Evolutionary conservation across 2,329 filamentous ascomycete species (phyloP).

Genomic region (Polytolypa hystricis): DNA sequence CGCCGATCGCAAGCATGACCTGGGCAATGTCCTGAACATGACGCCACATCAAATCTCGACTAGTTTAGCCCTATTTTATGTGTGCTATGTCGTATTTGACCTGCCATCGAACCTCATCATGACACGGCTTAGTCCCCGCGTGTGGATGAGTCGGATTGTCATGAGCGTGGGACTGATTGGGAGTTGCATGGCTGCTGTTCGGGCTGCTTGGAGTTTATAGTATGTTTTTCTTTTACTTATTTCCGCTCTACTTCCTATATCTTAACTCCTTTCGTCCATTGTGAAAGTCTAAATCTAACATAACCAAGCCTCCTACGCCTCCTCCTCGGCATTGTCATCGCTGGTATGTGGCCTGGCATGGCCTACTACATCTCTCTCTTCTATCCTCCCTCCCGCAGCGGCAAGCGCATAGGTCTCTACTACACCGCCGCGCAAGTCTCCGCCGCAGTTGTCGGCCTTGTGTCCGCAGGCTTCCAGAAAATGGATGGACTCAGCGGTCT

Average conservation of each 20-base stretch:
- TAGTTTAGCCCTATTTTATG: constrained; percentile 79
- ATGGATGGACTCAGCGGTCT: constrained; percentile 72
- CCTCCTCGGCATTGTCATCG: constrained; percentile 74
- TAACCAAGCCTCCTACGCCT: constrained; percentile 60
- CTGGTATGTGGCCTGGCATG: constrained; percentile 94
- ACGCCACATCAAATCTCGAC: constrained; percentile 69
- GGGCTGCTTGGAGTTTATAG: constrained; percentile 76
- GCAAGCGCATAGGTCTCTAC: constrained; percentile 80
- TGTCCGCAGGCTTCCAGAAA: constrained; percentile 81
- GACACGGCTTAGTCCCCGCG: constrained; percentile 70
- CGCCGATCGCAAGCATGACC: constrained; percentile 54
- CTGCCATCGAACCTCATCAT: constrained; percentile 81
- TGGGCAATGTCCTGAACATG: constrained; percentile 59
- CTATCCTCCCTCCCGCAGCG: constrained; percentile 76
- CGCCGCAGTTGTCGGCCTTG: constrained; percentile 76
- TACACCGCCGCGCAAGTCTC: constrained; percentile 84
- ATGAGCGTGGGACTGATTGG: constrained; percentile 78
- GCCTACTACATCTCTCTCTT: constrained; percentile 84
- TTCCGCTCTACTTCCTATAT: background rate
- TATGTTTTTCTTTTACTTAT: constrained; percentile 27
- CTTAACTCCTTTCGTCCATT: too few species aligned
- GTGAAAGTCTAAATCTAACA: background rate
- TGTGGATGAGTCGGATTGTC: constrained; percentile 89
- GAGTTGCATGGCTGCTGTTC: constrained; percentile 70
- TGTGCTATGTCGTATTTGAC: constrained; percentile 84